These are phyloP conservation scores for Penicillium simplicissimum DNA, from an alignment of 495 filamentous ascomycete genomes.

Conservation along the genomic window DNA sequence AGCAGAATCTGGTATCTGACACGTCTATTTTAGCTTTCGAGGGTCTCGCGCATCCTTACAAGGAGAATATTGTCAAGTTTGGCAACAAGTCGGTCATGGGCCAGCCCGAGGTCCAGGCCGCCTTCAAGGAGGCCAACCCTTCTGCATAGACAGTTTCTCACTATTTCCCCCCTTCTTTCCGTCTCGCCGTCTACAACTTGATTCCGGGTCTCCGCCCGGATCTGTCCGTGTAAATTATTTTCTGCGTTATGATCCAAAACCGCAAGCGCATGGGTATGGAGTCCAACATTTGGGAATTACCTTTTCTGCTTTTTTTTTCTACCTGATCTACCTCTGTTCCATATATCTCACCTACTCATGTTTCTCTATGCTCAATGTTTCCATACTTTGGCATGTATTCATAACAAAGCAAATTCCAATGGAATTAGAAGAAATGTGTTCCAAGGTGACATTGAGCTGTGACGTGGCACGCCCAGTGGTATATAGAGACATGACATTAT, in stretches of 20 bases:
- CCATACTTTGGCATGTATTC: constrained; percentile 20
- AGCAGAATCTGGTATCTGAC: constrained; percentile 8
- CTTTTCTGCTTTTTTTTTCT: constrained; percentile 23
- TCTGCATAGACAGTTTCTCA: constrained; percentile 24
- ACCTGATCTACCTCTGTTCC: not conserved
- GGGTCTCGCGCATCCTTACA: constrained; percentile 85
- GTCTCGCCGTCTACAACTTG: constrained; percentile 5
- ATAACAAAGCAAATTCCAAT: constrained; percentile 17
- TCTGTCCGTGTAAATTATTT: constrained; percentile 35
- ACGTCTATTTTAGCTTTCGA: constrained; percentile 70
- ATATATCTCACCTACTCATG: not conserved
- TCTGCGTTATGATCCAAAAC: constrained; percentile 35
- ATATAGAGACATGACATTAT: constrained; percentile 28
- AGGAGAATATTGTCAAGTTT: constrained; percentile 79
- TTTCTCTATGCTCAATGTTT: not conserved
- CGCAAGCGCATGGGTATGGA: constrained; percentile 54
- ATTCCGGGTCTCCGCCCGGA: constrained; percentile 5
- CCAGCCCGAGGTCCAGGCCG: constrained; percentile 48
- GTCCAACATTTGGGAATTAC: constrained; percentile 37
- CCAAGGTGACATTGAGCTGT: constrained; percentile 19
- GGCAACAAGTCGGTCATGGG: constrained; percentile 47
- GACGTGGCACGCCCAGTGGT: constrained; percentile 23
- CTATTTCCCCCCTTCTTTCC: constrained; percentile 19
- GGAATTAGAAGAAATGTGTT: constrained; percentile 15
- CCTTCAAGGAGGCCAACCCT: constrained; percentile 45